Conservation (phyloP, 2,329 filamentous ascomycete genomes). For the Sclerotiophoma versabilis region DNA sequence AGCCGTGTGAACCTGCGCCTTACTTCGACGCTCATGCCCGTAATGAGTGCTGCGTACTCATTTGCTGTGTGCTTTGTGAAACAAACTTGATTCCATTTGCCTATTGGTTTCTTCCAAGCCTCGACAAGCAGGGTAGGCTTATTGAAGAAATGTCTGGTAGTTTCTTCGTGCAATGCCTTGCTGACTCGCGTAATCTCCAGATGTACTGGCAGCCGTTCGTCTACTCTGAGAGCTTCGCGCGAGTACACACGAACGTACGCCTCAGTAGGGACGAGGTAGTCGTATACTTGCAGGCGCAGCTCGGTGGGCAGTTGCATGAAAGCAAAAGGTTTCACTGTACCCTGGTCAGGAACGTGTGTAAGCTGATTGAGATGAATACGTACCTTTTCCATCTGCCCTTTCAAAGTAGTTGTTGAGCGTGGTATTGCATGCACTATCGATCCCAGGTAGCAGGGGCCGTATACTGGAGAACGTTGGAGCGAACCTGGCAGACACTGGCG, state of each 20-base stretch:
- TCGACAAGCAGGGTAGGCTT: conserved; percentile 23
- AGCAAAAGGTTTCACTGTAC: conserved; percentile 29
- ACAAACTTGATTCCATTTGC: not conserved
- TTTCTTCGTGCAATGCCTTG: conserved; percentile 26
- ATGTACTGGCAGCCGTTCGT: conserved; percentile 5
- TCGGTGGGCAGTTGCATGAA: conserved; percentile 34
- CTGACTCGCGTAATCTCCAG: conserved; percentile 29
- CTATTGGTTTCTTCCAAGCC: not conserved
- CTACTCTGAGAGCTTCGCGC: not conserved
- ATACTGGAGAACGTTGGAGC: conserved; percentile 34
- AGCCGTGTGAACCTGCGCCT: conserved; percentile 20
- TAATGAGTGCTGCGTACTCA: conserved; percentile 13
- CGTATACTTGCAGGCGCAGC: conserved; percentile 32
- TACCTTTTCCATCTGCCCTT: conserved; percentile 24
- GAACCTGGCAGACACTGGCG: conserved; percentile 4
- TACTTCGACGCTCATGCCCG: conserved; percentile 13
- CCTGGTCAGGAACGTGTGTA: conserved; percentile 4
- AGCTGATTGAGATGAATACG: not conserved
- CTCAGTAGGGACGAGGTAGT: conserved; percentile 24
- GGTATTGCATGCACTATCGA: conserved; percentile 30
- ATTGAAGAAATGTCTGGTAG: conserved; percentile 23
- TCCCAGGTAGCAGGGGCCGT: conserved; percentile 20
- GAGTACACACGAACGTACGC: conserved; percentile 8
- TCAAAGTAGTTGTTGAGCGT: conserved; percentile 20
- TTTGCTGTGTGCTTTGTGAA: not conserved